These are phyloP conservation scores for Starmerella geochares DNA, from an alignment of 805 yeast genomes.

Conservation along the genomic window DNA sequence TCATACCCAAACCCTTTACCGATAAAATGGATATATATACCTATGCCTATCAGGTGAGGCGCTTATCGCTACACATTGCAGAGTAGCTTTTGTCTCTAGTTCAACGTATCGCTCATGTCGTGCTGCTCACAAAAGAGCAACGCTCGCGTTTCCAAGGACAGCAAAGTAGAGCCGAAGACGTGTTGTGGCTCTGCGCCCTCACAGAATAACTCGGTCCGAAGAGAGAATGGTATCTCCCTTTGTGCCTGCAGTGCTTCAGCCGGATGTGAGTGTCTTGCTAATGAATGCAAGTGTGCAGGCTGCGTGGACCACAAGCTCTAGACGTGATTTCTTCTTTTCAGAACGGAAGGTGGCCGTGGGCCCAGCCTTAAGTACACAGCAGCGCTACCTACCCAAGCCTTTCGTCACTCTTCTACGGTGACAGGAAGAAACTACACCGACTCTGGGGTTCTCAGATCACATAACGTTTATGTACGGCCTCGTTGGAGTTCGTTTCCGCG, in stretches of 20 bases:
- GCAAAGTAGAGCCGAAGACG: background rate
- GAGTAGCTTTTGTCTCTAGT: background rate
- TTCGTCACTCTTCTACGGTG: too few relatives aligned
- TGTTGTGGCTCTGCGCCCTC: conserved; percentile 11
- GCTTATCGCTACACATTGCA: too few relatives aligned
- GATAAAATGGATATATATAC: conserved; percentile 3
- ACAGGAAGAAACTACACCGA: too few relatives aligned
- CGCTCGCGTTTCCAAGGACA: background rate
- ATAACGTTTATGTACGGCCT: too few relatives aligned
- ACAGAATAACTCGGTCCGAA: conserved; percentile 7
- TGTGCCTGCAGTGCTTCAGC: conserved; percentile 18
- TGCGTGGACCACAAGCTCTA: conserved; percentile 22
- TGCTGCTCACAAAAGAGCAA: conserved; percentile 18
- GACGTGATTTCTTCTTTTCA: background rate
- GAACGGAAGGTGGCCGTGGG: too few relatives aligned
- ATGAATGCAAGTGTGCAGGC: conserved; percentile 20
- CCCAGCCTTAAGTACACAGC: too few relatives aligned
- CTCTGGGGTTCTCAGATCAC: too few relatives aligned
- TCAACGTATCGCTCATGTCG: conserved; percentile 2
- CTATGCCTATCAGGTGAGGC: background rate
- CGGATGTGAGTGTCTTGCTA: conserved; percentile 18
- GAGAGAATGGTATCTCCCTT: conserved; percentile 18
- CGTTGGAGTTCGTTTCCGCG: too few relatives aligned
- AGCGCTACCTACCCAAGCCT: too few relatives aligned
- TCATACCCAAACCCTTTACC: conserved; percentile 1